phyloP scores from a whole-genome alignment of 495 filamentous ascomycete species.

The Penicillium longicatenatum region DNA sequence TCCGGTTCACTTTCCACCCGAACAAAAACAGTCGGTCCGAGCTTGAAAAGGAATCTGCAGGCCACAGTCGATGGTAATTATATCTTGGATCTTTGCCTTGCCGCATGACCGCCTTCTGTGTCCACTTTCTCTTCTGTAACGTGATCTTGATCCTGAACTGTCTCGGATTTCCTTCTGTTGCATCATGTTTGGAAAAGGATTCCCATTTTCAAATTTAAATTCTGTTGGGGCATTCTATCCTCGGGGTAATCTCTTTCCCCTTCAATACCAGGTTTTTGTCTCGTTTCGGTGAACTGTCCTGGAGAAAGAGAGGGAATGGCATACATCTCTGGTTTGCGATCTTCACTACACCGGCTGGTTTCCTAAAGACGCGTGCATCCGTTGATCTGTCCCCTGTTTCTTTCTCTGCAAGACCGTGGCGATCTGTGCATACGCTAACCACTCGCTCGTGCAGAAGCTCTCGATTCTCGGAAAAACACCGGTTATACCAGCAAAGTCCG shows the following conservation, averaged over 20 bases:
- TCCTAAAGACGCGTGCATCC: slow-evolving; percentile 21
- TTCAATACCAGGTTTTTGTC: not conserved
- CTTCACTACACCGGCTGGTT: slow-evolving; percentile 18
- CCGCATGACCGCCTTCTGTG: slow-evolving; percentile 12
- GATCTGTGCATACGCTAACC: slow-evolving; percentile 15
- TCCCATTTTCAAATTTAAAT: slow-evolving; percentile 47
- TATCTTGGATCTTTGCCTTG: slow-evolving; percentile 25
- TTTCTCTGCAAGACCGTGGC: slow-evolving; percentile 15
- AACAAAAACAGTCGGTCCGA: slow-evolving; percentile 49
- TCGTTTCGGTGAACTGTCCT: slow-evolving; percentile 14
- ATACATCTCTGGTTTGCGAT: slow-evolving; percentile 15
- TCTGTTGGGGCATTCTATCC: slow-evolving; percentile 48
- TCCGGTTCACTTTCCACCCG: slow-evolving; percentile 54
- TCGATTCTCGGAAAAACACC: slow-evolving; percentile 46
- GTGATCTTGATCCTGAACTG: slow-evolving; percentile 6
- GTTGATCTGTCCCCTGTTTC: slow-evolving; percentile 20
- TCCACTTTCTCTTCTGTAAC: slow-evolving; percentile 10
- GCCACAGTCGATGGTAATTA: slow-evolving; percentile 77
- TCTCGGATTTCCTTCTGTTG: slow-evolving; percentile 17
- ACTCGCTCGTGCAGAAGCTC: slow-evolving; percentile 27
- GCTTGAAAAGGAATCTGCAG: slow-evolving; percentile 72
- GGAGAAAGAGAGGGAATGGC: slow-evolving; percentile 9
- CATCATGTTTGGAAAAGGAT: slow-evolving; percentile 48
- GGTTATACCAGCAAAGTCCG: slow-evolving; percentile 84
- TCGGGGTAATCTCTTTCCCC: slow-evolving; percentile 49